A percentile compares a stretch with the other conserved stretches of the same genome.
These are phyloP conservation scores for Globisporangium parvum DNA, from an alignment of 352 stramenopile genomes.

Conservation along the genomic window DNA sequence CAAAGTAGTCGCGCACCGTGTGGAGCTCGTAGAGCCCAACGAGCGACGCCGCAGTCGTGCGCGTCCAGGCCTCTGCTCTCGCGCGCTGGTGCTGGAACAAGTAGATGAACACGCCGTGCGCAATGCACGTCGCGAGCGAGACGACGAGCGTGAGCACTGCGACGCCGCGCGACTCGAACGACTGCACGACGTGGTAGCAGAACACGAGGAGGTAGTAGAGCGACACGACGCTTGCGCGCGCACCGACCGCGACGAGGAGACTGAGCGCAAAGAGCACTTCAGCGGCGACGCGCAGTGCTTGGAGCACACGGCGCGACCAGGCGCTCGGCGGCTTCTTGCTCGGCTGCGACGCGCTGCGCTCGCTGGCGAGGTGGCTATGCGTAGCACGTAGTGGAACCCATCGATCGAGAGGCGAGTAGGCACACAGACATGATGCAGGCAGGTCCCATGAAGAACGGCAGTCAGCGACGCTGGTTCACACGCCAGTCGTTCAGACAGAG, in stretches of 20 bases:
- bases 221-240: conserved; percentile 53
- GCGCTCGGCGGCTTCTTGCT: conserved; percentile 1
- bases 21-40: conserved; percentile 43
- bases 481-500: neutral
- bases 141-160: conserved; percentile 43
- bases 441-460: neutral
- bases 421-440: neutral
- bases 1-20: conserved; percentile 26
- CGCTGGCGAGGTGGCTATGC: conserved; percentile 5
- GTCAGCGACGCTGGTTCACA: neutral
- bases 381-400: neutral
- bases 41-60: conserved; percentile 20
- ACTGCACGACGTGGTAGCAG: conserved; percentile 52
- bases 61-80: conserved; percentile 11
- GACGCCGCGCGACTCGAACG: conserved; percentile 49
- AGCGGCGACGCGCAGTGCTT: conserved; percentile 17
- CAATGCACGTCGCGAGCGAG: conserved; percentile 31
- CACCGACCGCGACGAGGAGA: conserved; percentile 41
- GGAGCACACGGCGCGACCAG: conserved; percentile 16
- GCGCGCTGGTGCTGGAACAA: conserved; percentile 12
- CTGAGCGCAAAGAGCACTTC: conserved; percentile 43
- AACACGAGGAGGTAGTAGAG: conserved; percentile 66
- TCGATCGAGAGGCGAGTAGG: neutral
- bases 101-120: conserved; percentile 34
- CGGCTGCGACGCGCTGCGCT: neutral